A percentile compares a stretch with the other conserved stretches of the same genome.
Conservation (phyloP, 2,329 filamentous ascomycete genomes). For the Pseudocercospora musae region DNA sequence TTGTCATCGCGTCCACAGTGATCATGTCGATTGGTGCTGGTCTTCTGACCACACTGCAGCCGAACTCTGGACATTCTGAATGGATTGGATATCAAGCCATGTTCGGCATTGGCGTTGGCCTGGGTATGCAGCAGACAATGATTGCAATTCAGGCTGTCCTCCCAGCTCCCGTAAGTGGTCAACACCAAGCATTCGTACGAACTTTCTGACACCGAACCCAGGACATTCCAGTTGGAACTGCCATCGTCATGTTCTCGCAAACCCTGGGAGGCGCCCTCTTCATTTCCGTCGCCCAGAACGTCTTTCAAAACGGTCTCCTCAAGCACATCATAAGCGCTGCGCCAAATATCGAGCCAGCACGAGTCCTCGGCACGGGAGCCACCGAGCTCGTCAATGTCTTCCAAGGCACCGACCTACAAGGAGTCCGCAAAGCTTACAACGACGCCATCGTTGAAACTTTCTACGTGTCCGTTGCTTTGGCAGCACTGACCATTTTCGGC, state of each 20-base stretch:
- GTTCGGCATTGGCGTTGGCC: constrained; percentile 42
- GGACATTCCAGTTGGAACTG: constrained; percentile 48
- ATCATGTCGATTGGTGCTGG: constrained; percentile 48
- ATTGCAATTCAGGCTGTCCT: constrained; percentile 47
- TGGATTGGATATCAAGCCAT: constrained; percentile 41
- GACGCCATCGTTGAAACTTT: constrained; percentile 57
- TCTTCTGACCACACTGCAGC: constrained; percentile 44
- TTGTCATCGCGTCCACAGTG: constrained; percentile 42
- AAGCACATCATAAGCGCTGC: constrained; percentile 38
- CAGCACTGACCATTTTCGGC: constrained; percentile 54
- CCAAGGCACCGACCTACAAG: constrained; percentile 46
- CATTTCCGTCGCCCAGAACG: constrained; percentile 49
- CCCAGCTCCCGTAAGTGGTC: constrained; percentile 32
- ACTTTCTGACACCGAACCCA: background rate
- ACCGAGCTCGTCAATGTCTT: constrained; percentile 60
- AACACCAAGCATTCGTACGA: constrained; percentile 34
- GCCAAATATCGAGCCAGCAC: constrained; percentile 41
- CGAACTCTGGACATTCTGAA: constrained; percentile 36
- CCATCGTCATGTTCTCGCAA: constrained; percentile 49
- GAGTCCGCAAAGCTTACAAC: constrained; percentile 64
- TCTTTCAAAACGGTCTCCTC: constrained; percentile 50
- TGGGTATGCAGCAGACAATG: constrained; percentile 49
- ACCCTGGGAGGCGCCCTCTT: constrained; percentile 49
- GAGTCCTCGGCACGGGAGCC: constrained; percentile 49
- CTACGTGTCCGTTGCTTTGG: constrained; percentile 57